Evolutionary conservation across 306 rosid genomes (phyloP).

Genomic region (Pterocarpus macrocarpus): DNA sequence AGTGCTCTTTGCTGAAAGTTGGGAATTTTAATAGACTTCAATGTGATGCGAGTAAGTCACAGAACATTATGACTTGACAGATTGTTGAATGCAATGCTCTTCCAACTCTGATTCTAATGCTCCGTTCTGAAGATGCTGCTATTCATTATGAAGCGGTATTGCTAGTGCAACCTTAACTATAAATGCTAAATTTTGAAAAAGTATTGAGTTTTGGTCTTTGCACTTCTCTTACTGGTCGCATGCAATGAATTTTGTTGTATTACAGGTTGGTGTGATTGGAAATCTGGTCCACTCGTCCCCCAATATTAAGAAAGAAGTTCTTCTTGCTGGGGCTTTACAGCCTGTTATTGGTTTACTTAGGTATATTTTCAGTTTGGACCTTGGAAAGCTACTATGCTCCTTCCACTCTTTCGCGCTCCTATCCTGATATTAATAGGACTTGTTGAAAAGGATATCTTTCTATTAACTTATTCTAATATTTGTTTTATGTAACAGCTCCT

Average conservation of each 20-base stretch:
- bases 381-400: neutral
- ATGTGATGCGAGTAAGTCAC: constrained; percentile 13
- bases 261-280: constrained; percentile 94
- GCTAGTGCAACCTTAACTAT: constrained; percentile 12
- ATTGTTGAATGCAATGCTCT: constrained; percentile 95
- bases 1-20: constrained; percentile 27
- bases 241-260: constrained; percentile 44
- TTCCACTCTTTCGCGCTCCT: neutral
- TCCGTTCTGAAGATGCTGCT: constrained; percentile 89
- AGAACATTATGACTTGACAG: constrained; percentile 58
- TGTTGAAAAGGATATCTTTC: neutral
- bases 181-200: constrained; percentile 25
- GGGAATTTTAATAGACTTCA: constrained; percentile 22
- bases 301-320: constrained; percentile 87
- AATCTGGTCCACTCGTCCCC: constrained; percentile 97
- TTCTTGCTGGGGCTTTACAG: constrained; percentile 91
- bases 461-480: constrained; percentile 28
- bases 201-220: constrained; percentile 17
- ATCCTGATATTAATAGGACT: neutral
- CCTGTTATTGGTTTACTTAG: constrained; percentile 91
- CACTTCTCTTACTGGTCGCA: constrained; percentile 33
- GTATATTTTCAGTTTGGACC: constrained; percentile 46
- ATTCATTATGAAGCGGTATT: constrained; percentile 93
- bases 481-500: constrained; percentile 67
- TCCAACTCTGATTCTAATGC: constrained; percentile 91